Conservation (phyloP, 345 rosid genomes). For the Moringa oleifera region DNA sequence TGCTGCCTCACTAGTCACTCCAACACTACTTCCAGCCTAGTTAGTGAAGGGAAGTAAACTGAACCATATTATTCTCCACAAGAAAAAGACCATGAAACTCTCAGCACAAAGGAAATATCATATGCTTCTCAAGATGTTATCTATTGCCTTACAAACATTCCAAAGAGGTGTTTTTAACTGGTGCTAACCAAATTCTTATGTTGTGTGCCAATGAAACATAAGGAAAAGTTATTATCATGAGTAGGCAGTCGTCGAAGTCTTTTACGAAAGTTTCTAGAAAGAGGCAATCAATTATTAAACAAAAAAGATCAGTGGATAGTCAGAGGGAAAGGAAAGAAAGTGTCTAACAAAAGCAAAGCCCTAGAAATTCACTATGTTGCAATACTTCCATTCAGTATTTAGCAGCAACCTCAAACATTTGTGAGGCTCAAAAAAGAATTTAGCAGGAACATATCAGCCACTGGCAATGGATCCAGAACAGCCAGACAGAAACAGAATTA, state of each 20-base stretch:
- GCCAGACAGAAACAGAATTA: too few species aligned
- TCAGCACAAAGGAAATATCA: neutral
- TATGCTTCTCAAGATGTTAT: conserved; percentile 1
- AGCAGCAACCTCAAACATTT: too few species aligned
- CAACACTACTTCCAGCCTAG: conserved; percentile 77
- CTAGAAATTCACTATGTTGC: too few species aligned
- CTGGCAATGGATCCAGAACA: too few species aligned
- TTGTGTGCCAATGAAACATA: neutral
- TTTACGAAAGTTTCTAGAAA: neutral
- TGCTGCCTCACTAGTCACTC: conserved; percentile 65
- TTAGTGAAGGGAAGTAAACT: conserved; percentile 10
- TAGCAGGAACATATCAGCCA: too few species aligned
- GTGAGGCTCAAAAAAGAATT: too few species aligned
- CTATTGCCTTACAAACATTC: neutral
- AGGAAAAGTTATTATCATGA: neutral
- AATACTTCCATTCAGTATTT: too few species aligned
- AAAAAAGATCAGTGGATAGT: neutral
- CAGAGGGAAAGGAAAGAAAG: too few species aligned
- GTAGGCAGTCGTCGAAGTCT: neutral
- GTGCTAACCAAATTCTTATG: neutral
- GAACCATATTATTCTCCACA: conserved; percentile 1
- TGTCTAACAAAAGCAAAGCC: too few species aligned
- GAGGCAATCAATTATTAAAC: neutral
- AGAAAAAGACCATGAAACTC: conserved; percentile 4
- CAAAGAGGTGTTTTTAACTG: neutral